A percentile compares a stretch with the other conserved stretches of the same genome.
phyloP scores from a whole-genome alignment of 164 flowering plant genomes.

The Piper longum region DNA sequence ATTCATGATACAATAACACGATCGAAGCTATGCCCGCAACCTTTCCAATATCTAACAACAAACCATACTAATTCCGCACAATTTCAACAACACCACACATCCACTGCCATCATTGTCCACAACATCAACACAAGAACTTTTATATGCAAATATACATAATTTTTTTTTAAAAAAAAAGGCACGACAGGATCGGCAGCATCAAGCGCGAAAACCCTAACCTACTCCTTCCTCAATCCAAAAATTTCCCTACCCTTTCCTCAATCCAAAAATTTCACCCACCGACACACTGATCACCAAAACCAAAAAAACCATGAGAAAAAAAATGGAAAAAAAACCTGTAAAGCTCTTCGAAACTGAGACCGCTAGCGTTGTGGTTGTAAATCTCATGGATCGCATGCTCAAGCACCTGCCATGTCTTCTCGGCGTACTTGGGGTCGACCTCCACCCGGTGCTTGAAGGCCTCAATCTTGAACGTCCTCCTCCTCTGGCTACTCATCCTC shows the following conservation, averaged over 20 bases:
- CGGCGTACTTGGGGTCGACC: conserved; percentile 90
- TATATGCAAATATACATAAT: too few relatives aligned
- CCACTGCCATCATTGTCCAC: too few relatives aligned
- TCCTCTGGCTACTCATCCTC: conserved; percentile 62
- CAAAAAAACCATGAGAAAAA: neutral
- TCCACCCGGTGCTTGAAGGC: conserved; percentile 81
- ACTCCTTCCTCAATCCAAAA: too few relatives aligned
- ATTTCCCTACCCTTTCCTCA: neutral
- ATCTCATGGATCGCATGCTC: conserved; percentile 96
- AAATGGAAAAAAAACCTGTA: conserved; percentile 35
- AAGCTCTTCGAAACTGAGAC: conserved; percentile 88
- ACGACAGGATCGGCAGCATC: too few relatives aligned
- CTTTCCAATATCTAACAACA: too few relatives aligned
- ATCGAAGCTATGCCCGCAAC: too few relatives aligned
- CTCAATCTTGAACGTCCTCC: conserved; percentile 80
- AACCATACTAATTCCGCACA: too few relatives aligned
- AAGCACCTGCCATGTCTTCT: conserved; percentile 83
- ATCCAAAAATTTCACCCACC: neutral
- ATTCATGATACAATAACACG: too few relatives aligned
- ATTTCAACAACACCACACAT: too few relatives aligned
- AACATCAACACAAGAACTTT: too few relatives aligned
- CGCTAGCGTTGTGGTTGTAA: conserved; percentile 90
- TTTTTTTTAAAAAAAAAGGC: too few relatives aligned
- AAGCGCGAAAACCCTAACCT: too few relatives aligned
- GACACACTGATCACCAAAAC: neutral